Conservation (phyloP, 78 protist species). For the Chrysochromulina tobinii region DNA sequence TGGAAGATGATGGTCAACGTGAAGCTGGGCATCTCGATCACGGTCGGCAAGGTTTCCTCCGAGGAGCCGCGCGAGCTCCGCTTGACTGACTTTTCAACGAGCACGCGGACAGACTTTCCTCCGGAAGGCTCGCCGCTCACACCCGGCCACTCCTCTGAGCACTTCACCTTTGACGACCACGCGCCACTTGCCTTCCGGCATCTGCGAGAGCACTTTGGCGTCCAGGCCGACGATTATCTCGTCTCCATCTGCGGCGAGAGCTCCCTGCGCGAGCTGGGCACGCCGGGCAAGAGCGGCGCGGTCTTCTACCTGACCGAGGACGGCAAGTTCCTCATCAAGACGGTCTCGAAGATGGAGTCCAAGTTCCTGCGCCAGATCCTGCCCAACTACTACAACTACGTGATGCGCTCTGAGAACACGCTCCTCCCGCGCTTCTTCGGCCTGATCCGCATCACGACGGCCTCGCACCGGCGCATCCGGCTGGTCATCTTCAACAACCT, state of each 20-base stretch:
- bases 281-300: neutral
- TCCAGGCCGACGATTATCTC: neutral
- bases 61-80: neutral
- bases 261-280: constrained; percentile 2
- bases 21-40: constrained; percentile 6
- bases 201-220: constrained; percentile 36
- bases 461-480: neutral
- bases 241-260: constrained; percentile 24
- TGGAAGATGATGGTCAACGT: neutral
- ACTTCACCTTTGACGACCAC: neutral
- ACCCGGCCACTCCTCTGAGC: neutral
- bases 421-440: constrained; percentile 13
- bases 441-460: neutral
- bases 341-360: constrained; percentile 4
- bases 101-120: neutral
- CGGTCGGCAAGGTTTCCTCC: neutral
- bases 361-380: neutral
- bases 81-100: neutral
- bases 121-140: neutral
- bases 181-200: constrained; percentile 6
- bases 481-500: neutral
- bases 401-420: neutral
- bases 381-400: neutral
- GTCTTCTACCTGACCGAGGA: constrained; percentile 11
- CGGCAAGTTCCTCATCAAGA: neutral